Conservation (phyloP, 148 eudicot species). For the Euryodendron excelsum region DNA sequence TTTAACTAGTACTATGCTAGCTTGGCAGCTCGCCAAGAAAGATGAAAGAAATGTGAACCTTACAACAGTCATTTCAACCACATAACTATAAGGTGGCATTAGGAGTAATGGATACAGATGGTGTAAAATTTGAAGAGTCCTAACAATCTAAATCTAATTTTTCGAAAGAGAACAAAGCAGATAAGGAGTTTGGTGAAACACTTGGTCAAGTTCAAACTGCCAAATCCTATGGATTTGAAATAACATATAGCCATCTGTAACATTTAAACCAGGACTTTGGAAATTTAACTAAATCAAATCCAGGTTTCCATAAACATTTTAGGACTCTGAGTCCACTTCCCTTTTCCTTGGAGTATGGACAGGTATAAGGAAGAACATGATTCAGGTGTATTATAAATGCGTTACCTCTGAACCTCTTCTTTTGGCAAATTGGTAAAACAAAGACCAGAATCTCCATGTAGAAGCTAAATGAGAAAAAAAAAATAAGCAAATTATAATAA, state of each 20-base stretch:
- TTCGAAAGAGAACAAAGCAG: no score
- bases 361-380: no score
- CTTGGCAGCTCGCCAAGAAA: no score
- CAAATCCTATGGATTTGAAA: not conserved
- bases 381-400: not conserved
- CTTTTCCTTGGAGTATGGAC: no score
- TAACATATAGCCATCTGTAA: not conserved
- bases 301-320: no score
- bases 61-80: not conserved
- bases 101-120: not conserved
- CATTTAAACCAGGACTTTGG: not conserved
- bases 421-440: slow-evolving; percentile 65
- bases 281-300: not conserved
- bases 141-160: not conserved
- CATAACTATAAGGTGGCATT: not conserved
- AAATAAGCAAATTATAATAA: no score
- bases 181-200: no score
- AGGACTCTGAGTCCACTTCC: not conserved
- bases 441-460: slow-evolving; percentile 84
- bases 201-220: not conserved
- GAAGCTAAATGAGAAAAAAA: slow-evolving; percentile 39
- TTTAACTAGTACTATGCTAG: no score
- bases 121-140: not conserved
- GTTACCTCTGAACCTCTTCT: slow-evolving; percentile 74
- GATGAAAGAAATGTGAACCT: not conserved